Base-by-base conservation (phyloP, 2,329 filamentous ascomycete species). In the Aspergillus fischeri region DNA sequence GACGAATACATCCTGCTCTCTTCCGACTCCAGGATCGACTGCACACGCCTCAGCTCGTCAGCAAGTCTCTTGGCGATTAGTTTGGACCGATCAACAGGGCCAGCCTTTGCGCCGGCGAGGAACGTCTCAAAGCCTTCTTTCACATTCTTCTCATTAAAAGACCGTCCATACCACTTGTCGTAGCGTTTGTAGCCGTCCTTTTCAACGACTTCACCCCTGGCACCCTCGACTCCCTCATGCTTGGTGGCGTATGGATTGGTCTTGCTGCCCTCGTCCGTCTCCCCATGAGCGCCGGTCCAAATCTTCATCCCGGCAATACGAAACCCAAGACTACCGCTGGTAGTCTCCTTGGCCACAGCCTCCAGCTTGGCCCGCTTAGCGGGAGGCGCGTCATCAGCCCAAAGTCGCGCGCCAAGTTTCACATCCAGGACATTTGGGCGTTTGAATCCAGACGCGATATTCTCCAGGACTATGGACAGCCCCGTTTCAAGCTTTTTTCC, bases 391-490 rank as follows among this genome's bases (percentile, higher is more conserved):
- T 80, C 79, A 41, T 96, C 90, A 14, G 90, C 93, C 88, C 92
- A 97, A 5, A 99, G 78, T 32, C 90, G 84, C 51, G 86, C 83
- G 47, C 94, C 94, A 21, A 99, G 84, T 77, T 99, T 99, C 63
- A 96, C 84, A 70, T 99, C 94, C 57, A 99, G 79, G 7, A 99
- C 91, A 66, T 96, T 97, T 6, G 94, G 91, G 57, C 85, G 83
- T 67, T 83, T 84, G 78, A 92, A 97, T 0, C 91, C 91, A 62
- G 84, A 83, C 0, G 91, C 87, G 6, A 90, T 84, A 71, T 97
- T 97, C 70, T 92, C 89, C 28, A 97, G 79, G 11, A 96, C 92
- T 20, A 97, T 87, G 2, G 90, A 90, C 54, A 86, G 81, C 55
- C 92, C 86, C 0, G 92, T 96, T 25, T 85, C 81, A 59, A 97